Evolutionary conservation across 768 basidiomycete species (phyloP).

Genomic region (Jaapia argillacea): DNA sequence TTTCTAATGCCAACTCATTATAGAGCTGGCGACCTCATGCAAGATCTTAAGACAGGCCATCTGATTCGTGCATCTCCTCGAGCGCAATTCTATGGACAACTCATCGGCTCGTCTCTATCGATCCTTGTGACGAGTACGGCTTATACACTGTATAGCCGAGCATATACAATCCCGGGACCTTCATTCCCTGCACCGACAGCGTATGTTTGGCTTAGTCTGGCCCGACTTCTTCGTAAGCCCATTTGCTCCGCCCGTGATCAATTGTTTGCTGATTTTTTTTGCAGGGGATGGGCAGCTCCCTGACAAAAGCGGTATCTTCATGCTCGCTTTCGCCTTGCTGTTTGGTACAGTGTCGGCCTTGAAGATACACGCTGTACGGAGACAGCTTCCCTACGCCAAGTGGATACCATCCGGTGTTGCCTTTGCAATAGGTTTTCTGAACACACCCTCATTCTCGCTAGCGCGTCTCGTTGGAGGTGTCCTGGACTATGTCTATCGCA

Average conservation of each 20-base stretch:
- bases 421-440: slow-evolving; percentile 93
- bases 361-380: slow-evolving; percentile 50
- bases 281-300: slow-evolving; percentile 80
- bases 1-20: neutral
- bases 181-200: slow-evolving; percentile 96
- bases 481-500: slow-evolving; percentile 63
- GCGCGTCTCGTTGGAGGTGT: slow-evolving; percentile 85
- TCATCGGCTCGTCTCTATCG: slow-evolving; percentile 82
- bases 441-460: slow-evolving; percentile 90
- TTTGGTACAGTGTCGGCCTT: slow-evolving; percentile 59
- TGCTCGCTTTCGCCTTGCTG: slow-evolving; percentile 64
- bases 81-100: slow-evolving; percentile 89
- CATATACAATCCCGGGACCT: slow-evolving; percentile 85
- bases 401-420: slow-evolving; percentile 92
- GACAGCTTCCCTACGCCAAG: slow-evolving; percentile 43
- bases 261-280: slow-evolving; percentile 6
- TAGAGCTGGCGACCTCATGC: slow-evolving; percentile 96
- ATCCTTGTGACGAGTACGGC: slow-evolving; percentile 86
- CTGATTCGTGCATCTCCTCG: slow-evolving; percentile 85
- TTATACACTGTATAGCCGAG: slow-evolving; percentile 77
- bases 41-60: slow-evolving; percentile 96
- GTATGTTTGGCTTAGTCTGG: slow-evolving; percentile 83
- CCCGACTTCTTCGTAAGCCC: slow-evolving; percentile 67
- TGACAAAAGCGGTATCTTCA: slow-evolving; percentile 61
- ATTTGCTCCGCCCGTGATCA: slow-evolving; percentile 10